Evolutionary conservation across 2,329 filamentous ascomycete species (phyloP).

Genomic region (Cercospora sp.): DNA sequence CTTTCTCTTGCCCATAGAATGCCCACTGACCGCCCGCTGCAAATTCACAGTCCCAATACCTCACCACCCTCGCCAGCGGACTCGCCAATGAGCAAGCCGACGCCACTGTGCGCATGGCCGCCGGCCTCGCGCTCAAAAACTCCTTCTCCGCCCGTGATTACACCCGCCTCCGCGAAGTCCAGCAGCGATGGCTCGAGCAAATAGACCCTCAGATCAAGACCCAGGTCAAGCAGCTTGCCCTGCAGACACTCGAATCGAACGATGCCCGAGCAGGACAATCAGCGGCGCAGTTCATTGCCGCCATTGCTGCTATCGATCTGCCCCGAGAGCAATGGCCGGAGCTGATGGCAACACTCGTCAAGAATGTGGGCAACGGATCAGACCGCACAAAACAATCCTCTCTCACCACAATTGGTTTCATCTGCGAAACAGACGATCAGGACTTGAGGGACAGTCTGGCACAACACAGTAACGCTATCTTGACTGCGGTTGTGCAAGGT

Average conservation of each 20-base stretch:
- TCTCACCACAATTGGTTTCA: slow-evolving; percentile 93
- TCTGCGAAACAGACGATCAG: slow-evolving; percentile 91
- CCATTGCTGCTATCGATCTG: slow-evolving; percentile 91
- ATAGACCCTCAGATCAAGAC: slow-evolving; percentile 80
- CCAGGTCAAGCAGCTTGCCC: slow-evolving; percentile 84
- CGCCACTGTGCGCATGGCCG: slow-evolving; percentile 84
- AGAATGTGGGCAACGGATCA: slow-evolving; percentile 84
- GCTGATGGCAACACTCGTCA: slow-evolving; percentile 83
- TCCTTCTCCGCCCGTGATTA: slow-evolving; percentile 93
- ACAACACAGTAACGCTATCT: slow-evolving; percentile 91
- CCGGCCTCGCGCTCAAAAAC: slow-evolving; percentile 96
- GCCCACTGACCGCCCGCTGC: slow-evolving; percentile 19
- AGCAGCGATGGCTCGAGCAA: slow-evolving; percentile 87
- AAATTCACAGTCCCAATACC: slow-evolving; percentile 74
- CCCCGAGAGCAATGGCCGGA: slow-evolving; percentile 92
- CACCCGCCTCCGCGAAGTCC: slow-evolving; percentile 81
- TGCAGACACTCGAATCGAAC: slow-evolving; percentile 79
- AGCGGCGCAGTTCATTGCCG: slow-evolving; percentile 90
- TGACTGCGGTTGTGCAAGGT: slow-evolving; percentile 96
- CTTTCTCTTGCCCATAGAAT: not conserved
- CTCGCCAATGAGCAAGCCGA: slow-evolving; percentile 86
- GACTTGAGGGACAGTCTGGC: slow-evolving; percentile 80
- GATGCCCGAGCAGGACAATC: slow-evolving; percentile 84
- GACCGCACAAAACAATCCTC: slow-evolving; percentile 93
- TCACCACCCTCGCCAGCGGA: slow-evolving; percentile 87